Percentiles rank a stretch among this genome's conserved stretches.
These are phyloP conservation scores for Diplodia seriata DNA, from an alignment of 2,329 filamentous ascomycete genomes.

Conservation along the genomic window DNA sequence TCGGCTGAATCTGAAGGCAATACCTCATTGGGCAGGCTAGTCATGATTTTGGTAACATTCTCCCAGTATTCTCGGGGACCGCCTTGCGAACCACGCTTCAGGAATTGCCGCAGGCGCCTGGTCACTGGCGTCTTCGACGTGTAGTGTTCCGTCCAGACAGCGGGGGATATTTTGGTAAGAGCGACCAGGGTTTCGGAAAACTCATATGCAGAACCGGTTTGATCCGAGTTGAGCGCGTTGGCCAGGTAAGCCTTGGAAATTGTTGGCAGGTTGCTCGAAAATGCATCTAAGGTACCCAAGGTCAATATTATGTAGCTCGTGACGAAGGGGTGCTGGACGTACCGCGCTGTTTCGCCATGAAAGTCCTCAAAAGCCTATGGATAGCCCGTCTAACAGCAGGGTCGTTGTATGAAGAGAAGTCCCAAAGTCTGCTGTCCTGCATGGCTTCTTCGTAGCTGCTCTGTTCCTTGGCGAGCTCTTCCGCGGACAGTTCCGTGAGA, in stretches of 20 bases:
- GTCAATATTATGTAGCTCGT: not conserved
- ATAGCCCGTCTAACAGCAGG: conserved; percentile 63
- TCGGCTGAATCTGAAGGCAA: conserved; percentile 63
- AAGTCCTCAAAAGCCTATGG: conserved; percentile 63
- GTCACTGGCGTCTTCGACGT: conserved; percentile 62
- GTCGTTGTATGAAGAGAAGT: conserved; percentile 63
- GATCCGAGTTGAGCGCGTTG: conserved; percentile 74
- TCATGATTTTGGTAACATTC: conserved; percentile 68
- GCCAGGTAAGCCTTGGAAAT: conserved; percentile 74
- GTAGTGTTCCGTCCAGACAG: conserved; percentile 75
- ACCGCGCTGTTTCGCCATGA: conserved; percentile 57
- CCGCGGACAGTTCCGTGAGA: conserved; percentile 51
- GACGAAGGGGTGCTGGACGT: conserved; percentile 22
- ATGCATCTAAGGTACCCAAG: conserved; percentile 36
- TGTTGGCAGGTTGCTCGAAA: conserved; percentile 55
- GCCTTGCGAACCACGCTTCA: conserved; percentile 85
- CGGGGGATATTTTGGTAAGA: conserved; percentile 69
- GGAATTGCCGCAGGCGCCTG: conserved; percentile 70
- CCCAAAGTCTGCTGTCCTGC: conserved; percentile 66
- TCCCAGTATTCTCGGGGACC: conserved; percentile 76
- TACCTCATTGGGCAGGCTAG: conserved; percentile 60
- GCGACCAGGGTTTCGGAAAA: conserved; percentile 71
- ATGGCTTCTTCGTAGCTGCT: conserved; percentile 72
- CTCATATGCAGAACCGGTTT: conserved; percentile 75
- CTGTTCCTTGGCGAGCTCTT: conserved; percentile 67